Conservation (phyloP, 2,329 filamentous ascomycete genomes). For the Ophiostoma pallidulum region DNA sequence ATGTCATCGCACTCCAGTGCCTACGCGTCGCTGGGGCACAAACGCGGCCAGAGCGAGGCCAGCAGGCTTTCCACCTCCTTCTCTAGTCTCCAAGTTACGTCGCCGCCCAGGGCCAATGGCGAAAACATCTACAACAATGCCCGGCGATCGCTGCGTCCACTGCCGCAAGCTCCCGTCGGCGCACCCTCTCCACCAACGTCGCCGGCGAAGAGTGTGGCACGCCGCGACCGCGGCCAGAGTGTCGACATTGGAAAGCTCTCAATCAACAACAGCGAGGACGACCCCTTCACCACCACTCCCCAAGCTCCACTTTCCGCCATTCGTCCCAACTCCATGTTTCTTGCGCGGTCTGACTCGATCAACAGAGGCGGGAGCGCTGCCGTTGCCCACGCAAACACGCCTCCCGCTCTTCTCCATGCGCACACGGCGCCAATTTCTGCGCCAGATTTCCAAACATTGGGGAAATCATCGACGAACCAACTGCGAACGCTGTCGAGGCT, state of each 20-base stretch:
- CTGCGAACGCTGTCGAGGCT: constrained; percentile 78
- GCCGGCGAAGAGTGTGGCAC: constrained; percentile 19
- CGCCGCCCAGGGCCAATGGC: constrained; percentile 30
- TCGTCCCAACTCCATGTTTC: constrained; percentile 52
- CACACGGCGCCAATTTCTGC: constrained; percentile 43
- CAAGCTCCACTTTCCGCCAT: constrained; percentile 33
- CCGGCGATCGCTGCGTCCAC: constrained; percentile 66
- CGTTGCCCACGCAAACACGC: constrained; percentile 24
- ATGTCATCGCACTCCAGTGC: constrained; percentile 62
- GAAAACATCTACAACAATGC: constrained; percentile 61
- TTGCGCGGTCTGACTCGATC: constrained; percentile 49
- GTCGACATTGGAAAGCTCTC: constrained; percentile 51
- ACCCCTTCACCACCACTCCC: constrained; percentile 23
- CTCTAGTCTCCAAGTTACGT: constrained; percentile 29
- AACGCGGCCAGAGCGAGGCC: constrained; percentile 67
- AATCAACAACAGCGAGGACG: constrained; percentile 21
- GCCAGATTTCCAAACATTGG: constrained; percentile 70
- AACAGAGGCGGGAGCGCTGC: constrained; percentile 26
- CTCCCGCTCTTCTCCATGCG: constrained; percentile 30
- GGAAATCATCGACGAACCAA: constrained; percentile 83
- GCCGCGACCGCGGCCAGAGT: constrained; percentile 47
- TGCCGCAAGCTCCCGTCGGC: constrained; percentile 54
- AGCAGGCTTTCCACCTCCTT: constrained; percentile 39
- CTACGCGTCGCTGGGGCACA: constrained; percentile 49
- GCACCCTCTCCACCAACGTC: constrained; percentile 23